These are phyloP conservation scores for Eucalyptus cloeziana DNA, from an alignment of 345 rosid species.

Conservation along the genomic window DNA sequence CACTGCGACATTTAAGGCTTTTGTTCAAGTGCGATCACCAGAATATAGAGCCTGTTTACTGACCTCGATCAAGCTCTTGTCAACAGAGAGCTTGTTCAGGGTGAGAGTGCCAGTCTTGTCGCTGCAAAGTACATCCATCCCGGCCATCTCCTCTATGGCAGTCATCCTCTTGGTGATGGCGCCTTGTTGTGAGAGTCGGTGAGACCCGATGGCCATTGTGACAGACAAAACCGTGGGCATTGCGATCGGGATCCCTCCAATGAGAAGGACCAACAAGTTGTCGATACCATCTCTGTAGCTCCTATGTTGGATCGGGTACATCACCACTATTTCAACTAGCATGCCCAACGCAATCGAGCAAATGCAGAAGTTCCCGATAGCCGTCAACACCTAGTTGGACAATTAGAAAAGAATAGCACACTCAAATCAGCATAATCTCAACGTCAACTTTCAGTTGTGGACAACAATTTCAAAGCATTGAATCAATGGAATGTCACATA, in stretches of 20 bases:
- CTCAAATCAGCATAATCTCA: background rate
- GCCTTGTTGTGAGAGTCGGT: conserved; percentile 37
- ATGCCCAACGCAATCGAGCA: conserved; percentile 38
- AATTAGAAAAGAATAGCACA: background rate
- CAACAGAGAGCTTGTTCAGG: conserved; percentile 39
- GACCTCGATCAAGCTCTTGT: conserved; percentile 29
- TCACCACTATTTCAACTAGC: conserved; percentile 21
- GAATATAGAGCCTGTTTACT: background rate
- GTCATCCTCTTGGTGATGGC: conserved; percentile 53
- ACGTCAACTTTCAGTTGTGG: background rate
- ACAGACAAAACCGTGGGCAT: conserved; percentile 49
- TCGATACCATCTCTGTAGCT: conserved; percentile 34
- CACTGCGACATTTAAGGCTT: background rate
- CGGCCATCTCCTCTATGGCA: conserved; percentile 52
- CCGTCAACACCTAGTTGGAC: conserved; percentile 4
- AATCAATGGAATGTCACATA: background rate
- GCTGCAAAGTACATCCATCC: conserved; percentile 43
- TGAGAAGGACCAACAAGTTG: conserved; percentile 39
- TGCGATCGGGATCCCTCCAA: conserved; percentile 46
- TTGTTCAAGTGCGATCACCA: background rate
- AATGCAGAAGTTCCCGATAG: conserved; percentile 48
- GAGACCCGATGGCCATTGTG: conserved; percentile 49
- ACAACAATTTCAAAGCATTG: background rate
- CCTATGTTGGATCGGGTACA: conserved; percentile 32
- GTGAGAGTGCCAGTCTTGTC: conserved; percentile 49